Conservation (phyloP, 2,329 filamentous ascomycete species). For the Penicillium sp. region DNA sequence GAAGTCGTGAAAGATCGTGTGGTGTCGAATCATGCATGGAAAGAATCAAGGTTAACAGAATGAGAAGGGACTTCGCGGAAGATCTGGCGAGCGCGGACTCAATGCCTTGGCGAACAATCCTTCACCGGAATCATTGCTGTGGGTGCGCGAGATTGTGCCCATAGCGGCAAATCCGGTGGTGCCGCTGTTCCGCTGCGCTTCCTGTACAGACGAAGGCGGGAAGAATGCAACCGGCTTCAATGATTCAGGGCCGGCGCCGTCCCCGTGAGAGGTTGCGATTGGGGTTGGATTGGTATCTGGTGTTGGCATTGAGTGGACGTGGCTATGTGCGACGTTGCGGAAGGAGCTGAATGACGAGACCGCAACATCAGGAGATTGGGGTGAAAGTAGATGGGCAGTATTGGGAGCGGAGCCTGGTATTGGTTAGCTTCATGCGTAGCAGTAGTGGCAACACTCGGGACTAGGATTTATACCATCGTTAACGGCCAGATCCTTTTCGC, state of each 20-base stretch:
- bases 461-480: no score
- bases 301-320: conserved; percentile 17
- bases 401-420: conserved; percentile 13
- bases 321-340: conserved; percentile 40
- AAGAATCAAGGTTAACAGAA: conserved; percentile 40
- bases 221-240: conserved; percentile 36
- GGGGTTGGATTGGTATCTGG: conserved; percentile 28
- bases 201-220: conserved; percentile 40
- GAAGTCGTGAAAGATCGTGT: conserved; percentile 14
- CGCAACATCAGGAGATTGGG: conserved; percentile 60
- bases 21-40: conserved; percentile 5
- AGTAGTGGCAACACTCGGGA: no score
- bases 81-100: conserved; percentile 80
- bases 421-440: conserved; percentile 18
- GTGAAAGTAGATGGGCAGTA: conserved; percentile 53
- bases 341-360: conserved; percentile 61
- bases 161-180: conserved; percentile 23
- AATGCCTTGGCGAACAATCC: conserved; percentile 84
- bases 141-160: conserved; percentile 29
- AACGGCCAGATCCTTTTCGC: conserved; percentile 59
- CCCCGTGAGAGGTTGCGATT: conserved; percentile 14
- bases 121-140: conserved; percentile 60
- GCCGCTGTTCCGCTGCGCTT: conserved; percentile 30
- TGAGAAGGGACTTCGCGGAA: conserved; percentile 76
- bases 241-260: conserved; percentile 15